Conservation (phyloP, 2,329 filamentous ascomycete genomes). For the Pestalotiopsis sp. region DNA sequence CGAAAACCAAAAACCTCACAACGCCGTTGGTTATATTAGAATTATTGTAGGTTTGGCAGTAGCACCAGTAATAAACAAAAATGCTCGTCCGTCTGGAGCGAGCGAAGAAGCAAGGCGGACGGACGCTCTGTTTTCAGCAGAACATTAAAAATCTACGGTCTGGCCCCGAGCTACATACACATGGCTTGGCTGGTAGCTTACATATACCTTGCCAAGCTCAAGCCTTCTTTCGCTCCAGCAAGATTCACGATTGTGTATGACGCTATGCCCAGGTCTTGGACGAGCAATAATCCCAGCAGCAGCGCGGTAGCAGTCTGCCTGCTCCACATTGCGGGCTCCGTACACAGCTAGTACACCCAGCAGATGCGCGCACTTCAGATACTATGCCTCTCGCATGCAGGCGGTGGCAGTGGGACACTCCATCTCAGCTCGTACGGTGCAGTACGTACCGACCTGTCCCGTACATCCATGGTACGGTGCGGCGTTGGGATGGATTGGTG, state of each 20-base stretch:
- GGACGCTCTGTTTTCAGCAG: neutral
- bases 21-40: neutral
- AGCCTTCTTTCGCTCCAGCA: neutral
- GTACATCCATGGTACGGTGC: neutral
- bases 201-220: conserved; percentile 2
- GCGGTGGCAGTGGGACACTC: neutral
- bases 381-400: neutral
- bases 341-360: neutral
- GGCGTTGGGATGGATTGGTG: too few species aligned
- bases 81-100: neutral
- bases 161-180: neutral
- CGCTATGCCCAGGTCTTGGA: conserved; percentile 6
- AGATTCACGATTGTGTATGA: conserved; percentile 7
- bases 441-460: neutral
- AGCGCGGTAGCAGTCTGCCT: neutral
- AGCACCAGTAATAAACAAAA: neutral
- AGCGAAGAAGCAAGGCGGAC: conserved; percentile 1
- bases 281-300: neutral
- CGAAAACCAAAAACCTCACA: neutral
- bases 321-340: conserved; percentile 2
- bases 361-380: neutral
- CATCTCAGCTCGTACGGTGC: neutral
- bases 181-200: neutral
- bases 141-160: neutral
- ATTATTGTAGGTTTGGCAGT: neutral